Percentiles rank a stretch among this genome's conserved stretches.
Conservation (phyloP, 176 grass and related monocot genomes). For the Luzula sylvatica region DNA sequence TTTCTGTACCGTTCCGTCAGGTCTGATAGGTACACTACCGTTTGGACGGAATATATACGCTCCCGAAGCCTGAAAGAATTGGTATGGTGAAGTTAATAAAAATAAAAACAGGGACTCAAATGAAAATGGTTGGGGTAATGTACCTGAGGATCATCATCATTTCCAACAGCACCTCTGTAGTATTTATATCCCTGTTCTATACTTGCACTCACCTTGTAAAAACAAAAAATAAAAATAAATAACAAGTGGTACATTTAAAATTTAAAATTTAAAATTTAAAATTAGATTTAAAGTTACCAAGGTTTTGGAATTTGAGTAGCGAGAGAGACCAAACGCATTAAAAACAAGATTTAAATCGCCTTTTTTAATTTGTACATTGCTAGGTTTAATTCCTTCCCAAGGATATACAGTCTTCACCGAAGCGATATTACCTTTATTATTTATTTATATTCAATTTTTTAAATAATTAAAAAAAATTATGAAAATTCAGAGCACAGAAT, state of each 20-base stretch:
- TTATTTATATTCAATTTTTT: neutral
- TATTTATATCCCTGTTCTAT: constrained; percentile 68
- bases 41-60: constrained; percentile 90
- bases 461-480: too few relatives aligned
- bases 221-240: constrained; percentile 13
- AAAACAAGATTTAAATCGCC: constrained; percentile 63
- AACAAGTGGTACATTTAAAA: neutral
- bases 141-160: constrained; percentile 68
- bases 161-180: constrained; percentile 63
- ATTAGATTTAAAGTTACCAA: constrained; percentile 34
- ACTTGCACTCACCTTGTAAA: constrained; percentile 54
- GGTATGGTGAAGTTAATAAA: constrained; percentile 11
- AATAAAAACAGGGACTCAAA: too few relatives aligned
- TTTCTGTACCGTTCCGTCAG: constrained; percentile 39
- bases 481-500: neutral
- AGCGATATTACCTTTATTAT: constrained; percentile 49
- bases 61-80: constrained; percentile 71
- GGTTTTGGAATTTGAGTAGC: constrained; percentile 52
- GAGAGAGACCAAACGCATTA: constrained; percentile 37
- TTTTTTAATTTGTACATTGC: constrained; percentile 49
- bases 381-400: constrained; percentile 46
- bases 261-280: neutral
- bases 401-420: constrained; percentile 28
- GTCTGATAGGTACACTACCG: constrained; percentile 55
- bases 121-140: constrained; percentile 11